phyloP scores from a whole-genome alignment of 352 stramenopile genomes.

The Phytophthora vignae region DNA sequence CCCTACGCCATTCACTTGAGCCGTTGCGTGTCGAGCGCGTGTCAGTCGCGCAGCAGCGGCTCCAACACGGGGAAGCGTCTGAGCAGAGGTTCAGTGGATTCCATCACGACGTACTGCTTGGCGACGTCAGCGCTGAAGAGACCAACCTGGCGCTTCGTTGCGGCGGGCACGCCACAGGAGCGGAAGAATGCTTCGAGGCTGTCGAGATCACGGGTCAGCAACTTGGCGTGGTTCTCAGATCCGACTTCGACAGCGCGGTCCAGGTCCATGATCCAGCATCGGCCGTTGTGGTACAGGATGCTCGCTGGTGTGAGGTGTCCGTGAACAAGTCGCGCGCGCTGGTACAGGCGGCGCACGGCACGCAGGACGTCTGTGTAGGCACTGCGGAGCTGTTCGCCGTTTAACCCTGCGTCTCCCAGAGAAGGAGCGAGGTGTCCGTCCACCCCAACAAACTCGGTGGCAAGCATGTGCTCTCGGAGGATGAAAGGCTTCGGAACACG shows the following conservation, averaged over 20 bases:
- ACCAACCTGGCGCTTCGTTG: conserved; percentile 41
- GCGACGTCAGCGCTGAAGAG: conserved; percentile 24
- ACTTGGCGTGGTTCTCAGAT: conserved; percentile 48
- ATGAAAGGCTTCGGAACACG: conserved; percentile 50
- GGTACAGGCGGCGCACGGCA: conserved; percentile 56
- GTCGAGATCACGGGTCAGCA: conserved; percentile 73
- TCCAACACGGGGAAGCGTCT: conserved; percentile 42
- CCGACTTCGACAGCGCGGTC: conserved; percentile 80
- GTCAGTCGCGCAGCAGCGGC: conserved; percentile 34
- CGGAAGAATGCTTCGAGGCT: conserved; percentile 79
- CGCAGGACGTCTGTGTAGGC: conserved; percentile 54
- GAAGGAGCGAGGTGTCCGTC: conserved; percentile 39
- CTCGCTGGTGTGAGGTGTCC: conserved; percentile 63
- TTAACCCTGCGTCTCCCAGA: conserved; percentile 59
- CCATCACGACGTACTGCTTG: conserved; percentile 36
- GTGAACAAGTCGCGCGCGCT: conserved; percentile 66
- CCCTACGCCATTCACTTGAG: conserved; percentile 1
- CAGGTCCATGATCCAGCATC: conserved; percentile 90
- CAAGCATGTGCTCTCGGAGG: conserved; percentile 57
- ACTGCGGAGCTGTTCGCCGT: conserved; percentile 46
- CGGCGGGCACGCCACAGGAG: conserved; percentile 39
- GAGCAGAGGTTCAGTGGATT: conserved; percentile 40
- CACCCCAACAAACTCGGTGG: conserved; percentile 62
- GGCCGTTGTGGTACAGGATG: conserved; percentile 72
- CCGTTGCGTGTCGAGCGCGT: background rate